Evolutionary conservation across 2,329 filamentous ascomycete species (phyloP), one percentile per base, ranked within the genome.

Genomic region (Claviceps digitariae): DNA sequence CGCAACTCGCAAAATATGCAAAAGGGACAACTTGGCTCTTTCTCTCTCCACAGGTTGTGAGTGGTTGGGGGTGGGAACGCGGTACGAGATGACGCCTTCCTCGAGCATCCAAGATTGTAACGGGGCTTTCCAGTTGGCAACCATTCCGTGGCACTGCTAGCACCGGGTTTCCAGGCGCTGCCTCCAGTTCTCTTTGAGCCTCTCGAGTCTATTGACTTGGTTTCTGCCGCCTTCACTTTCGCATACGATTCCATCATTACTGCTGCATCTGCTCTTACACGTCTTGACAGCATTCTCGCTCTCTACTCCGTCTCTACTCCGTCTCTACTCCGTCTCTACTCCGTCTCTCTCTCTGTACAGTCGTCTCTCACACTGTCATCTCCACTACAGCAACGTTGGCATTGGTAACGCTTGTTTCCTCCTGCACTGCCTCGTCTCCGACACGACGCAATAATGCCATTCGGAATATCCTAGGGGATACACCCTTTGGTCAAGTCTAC

Each of bases 401-500:
- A n/a, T n/a, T n/a, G n/a, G n/a, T n/a, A n/a, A n/a, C n/a, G n/a
- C 34, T n/a, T 15, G 7, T 45, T 12, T 17, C 15, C 27, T 36
- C 13, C 29, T 8, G 7, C 38, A 7, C 15, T 5, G 17, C 31
- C 43, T 20, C 7, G 17, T 17, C 10, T 17, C 34, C 23, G n/a
- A 8, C 43, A 8, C n/a, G 43, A 48, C 8, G 15, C 36, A 43
- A 52, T 36, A 13, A 52, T 52, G 45, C 51, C 51, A 29, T 44
- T 52, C 23, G 43, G 50, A 20, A 47, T 25, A 38, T 10, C 23
- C 51, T 52, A 48, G 44, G 51, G 41, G 45, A 31, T 48, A 13
- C 48, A 44, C 34, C 45, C 51, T 48, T 41, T 48, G 36, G 45
- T 49, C 45, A 52, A 43, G 36, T 43, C 41, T 23, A 51, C 40